These are phyloP conservation scores for Penicillium sp. DNA, from an alignment of 2,329 filamentous ascomycete species.

Conservation along the genomic window DNA sequence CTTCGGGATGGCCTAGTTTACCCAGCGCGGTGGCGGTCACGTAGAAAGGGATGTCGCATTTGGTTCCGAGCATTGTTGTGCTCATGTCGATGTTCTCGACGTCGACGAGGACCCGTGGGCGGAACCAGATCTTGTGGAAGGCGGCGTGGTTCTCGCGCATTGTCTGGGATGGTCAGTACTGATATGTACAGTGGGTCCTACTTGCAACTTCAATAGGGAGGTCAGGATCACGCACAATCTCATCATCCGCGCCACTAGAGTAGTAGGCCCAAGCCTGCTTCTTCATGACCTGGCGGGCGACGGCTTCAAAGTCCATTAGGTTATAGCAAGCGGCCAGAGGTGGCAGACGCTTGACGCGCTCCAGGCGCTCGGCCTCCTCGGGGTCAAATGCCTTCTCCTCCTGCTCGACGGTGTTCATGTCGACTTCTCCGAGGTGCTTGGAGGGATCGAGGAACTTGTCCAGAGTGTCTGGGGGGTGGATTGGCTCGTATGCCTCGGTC, in stretches of 20 bases:
- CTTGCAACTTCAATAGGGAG: too few relatives aligned
- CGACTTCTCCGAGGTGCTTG: constrained; percentile 87
- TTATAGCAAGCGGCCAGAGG: constrained; percentile 88
- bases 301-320: constrained; percentile 92
- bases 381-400: constrained; percentile 70
- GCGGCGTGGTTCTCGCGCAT: constrained; percentile 94
- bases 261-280: constrained; percentile 98
- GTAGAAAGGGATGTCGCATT: constrained; percentile 86
- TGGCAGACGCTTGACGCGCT: constrained; percentile 76
- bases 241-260: constrained; percentile 87
- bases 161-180: constrained; percentile 61
- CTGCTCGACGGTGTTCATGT: constrained; percentile 77
- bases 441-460: constrained; percentile 78
- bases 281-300: constrained; percentile 90
- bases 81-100: constrained; percentile 84
- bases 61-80: constrained; percentile 92
- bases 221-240: constrained; percentile 77
- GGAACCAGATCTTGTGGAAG: constrained; percentile 97
- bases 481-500: constrained; percentile 88
- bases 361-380: constrained; percentile 73
- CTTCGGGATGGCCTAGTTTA: constrained; percentile 91
- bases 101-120: constrained; percentile 84
- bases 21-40: constrained; percentile 94
- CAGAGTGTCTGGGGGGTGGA: constrained; percentile 85
- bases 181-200: too few relatives aligned